Evolutionary conservation across 345 rosid species (phyloP), one percentile per base, ranked within the genome.

Genomic region (Citrus glauca): DNA sequence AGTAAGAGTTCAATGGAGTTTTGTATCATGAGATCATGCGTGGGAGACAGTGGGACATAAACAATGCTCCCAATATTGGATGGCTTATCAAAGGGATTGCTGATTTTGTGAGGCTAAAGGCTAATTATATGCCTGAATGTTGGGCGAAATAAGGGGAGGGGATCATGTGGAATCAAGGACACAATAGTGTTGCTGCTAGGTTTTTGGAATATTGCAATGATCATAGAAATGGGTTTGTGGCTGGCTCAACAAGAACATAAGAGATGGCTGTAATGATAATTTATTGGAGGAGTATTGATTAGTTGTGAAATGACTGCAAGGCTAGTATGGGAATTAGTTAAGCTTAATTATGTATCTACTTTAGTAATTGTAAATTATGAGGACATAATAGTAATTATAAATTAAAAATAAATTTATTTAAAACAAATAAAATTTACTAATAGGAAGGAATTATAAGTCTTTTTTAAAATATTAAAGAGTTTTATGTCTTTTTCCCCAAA

Each of bases 31-130:
- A 90, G 74, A 90, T 89, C 85, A 78, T 85, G 1, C 96, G 89
- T 40, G 72, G 87, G 7, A 89, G 91, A 92, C 92, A 90, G 60
- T 93, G 98, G 98, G 79, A 82, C 30, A 97, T 91, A 2, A 84
- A 83, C 7, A 85, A 73, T 30, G 77, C 90, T n/a, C 93, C 91
- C 0, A 9, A 9, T 40, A 40, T 40, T 40, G 75, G 86, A 0
- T 92, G 56, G 1, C 24, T 68, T 13, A 40, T 68, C 20, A 9
- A 68, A 68, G 22, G 32, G 4, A 66, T 81, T 11, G 82, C 87
- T 0, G 80, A 68, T 68, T 68, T 68, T 25, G 30, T 40, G 71
- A 73, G 86, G 76, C 30, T 84, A 30, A 75, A 81, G 68, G 77
- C 77, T 5, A 76, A 73, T 8, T 77, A 60, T 42, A 73, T 45